A percentile compares a stretch with the other conserved stretches of the same genome.
Evolutionary conservation across 108 stramenopile genomes (phyloP).

Genomic region (Nitzschia sp.): DNA sequence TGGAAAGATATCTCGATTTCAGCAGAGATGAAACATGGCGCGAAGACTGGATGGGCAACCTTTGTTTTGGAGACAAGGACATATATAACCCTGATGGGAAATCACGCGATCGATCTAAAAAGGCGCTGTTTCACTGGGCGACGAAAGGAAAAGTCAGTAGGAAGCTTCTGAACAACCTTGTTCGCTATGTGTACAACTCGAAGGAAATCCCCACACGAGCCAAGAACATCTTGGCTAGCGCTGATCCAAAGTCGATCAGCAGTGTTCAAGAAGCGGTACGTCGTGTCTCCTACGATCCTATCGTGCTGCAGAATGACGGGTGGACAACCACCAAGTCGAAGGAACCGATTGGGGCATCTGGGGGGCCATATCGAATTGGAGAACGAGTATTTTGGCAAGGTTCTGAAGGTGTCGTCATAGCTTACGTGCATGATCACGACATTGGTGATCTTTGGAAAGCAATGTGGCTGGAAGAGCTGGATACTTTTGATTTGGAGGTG

Average conservation of each 20-base stretch:
- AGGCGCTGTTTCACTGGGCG: slow-evolving; percentile 43
- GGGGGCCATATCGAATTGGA: slow-evolving; percentile 71
- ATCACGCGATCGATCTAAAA: slow-evolving; percentile 29
- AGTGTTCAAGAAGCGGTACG: slow-evolving; percentile 43
- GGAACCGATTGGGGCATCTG: slow-evolving; percentile 60
- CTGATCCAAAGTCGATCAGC: slow-evolving; percentile 12
- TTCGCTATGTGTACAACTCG: slow-evolving; percentile 66
- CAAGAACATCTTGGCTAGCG: slow-evolving; percentile 59
- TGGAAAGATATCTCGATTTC: slow-evolving; percentile 35
- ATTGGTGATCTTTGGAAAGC: slow-evolving; percentile 88
- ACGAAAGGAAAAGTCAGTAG: slow-evolving; percentile 41
- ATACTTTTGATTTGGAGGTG: slow-evolving; percentile 83
- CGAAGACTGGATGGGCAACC: slow-evolving; percentile 79
- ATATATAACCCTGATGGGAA: slow-evolving; percentile 54
- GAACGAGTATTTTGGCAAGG: slow-evolving; percentile 62
- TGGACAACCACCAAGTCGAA: slow-evolving; percentile 71
- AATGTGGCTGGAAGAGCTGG: slow-evolving; percentile 69
- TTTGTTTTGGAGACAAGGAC: slow-evolving; percentile 66
- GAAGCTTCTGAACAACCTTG: slow-evolving; percentile 47
- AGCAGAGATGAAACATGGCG: slow-evolving; percentile 58
- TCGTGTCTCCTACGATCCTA: slow-evolving; percentile 71
- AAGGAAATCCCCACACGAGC: slow-evolving; percentile 63
- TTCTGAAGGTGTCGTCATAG: slow-evolving; percentile 78
- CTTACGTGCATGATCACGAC: slow-evolving; percentile 75
- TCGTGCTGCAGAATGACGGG: slow-evolving; percentile 78